Evolutionary conservation across 1,139 yeast genomes (phyloP), one percentile per base, ranked within the genome.

Genomic region (Sugiyamaella sp.): DNA sequence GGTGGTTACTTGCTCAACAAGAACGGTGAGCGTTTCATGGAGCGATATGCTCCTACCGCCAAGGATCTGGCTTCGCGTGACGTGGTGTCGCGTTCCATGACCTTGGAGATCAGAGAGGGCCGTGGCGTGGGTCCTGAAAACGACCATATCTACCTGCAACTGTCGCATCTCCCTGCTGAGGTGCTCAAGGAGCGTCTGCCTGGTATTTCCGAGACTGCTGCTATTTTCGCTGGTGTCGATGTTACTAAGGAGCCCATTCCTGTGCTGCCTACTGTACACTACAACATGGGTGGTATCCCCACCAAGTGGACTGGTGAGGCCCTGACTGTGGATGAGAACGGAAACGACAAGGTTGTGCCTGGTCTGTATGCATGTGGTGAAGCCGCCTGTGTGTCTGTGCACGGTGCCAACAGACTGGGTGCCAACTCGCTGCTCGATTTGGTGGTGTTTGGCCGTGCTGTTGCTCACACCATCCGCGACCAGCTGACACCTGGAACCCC

Each of bases 271-370:
- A 93, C 99, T 61, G 99, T 93, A 61, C 99, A 93, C 77, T 93
- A 93, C 81, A 93, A 93, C 77, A 93, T 93, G 99, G 99, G 99
- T 74, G 99, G 99, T 84, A 88, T 93, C 64, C 99, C 99, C 74
- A 93, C 99, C 66, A 89, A 86, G 74, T 93, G 90, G 88, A 87
- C 86, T 66, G 98, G 98, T 79, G 97, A 93, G 78, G 97, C 84
- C 49, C 74, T 93, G 64, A 89, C 89, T 55, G 73, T 86, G 67
- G 89, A 86, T 70, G 90, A 82, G 68, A 81, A 87, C 64, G 99
- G 99, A 67, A 84, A 91, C 68, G 99, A 93, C 72, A 84, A 81
- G 71, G 82, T 88, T 65, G 95, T 93, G 60, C 95, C 95, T 66
- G 99, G 99, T 68, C 81, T 93, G 67, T 82, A 83, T 73, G 98